These are phyloP conservation scores for Lojkania enalia DNA, from an alignment of 2,329 filamentous ascomycete species.

Conservation along the genomic window DNA sequence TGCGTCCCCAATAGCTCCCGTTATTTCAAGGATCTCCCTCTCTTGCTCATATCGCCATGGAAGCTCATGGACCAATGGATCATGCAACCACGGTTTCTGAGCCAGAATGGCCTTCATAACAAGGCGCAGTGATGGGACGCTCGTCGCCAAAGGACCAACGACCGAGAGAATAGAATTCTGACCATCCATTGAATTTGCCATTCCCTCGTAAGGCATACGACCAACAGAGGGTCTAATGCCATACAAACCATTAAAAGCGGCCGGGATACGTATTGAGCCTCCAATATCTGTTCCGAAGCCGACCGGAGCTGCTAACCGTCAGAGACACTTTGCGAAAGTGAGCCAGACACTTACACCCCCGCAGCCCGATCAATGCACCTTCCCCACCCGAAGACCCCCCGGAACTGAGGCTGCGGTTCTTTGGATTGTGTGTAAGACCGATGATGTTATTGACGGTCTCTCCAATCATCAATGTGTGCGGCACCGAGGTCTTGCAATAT, in stretches of 20 bases:
- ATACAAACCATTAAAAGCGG: conserved; percentile 62
- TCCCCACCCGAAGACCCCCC: conserved; percentile 66
- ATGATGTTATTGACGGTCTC: conserved; percentile 66
- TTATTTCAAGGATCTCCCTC: conserved; percentile 41
- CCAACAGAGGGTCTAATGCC: conserved; percentile 59
- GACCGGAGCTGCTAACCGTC: conserved; percentile 41
- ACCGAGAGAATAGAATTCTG: conserved; percentile 66
- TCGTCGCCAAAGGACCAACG: conserved; percentile 65
- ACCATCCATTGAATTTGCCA: conserved; percentile 65
- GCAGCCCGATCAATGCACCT: conserved; percentile 60
- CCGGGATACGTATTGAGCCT: conserved; percentile 61
- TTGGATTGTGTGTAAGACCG: conserved; percentile 60
- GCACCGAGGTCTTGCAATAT: conserved; percentile 62
- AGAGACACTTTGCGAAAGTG: conserved; percentile 5
- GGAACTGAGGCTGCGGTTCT: conserved; percentile 56
- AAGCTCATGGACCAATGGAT: conserved; percentile 66
- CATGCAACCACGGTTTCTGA: conserved; percentile 66
- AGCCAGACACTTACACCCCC: conserved; percentile 46
- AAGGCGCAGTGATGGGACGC: conserved; percentile 58
- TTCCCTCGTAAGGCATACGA: conserved; percentile 50
- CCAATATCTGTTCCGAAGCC: conserved; percentile 64
- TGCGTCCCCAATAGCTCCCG: conserved; percentile 25
- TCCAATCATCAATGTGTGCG: conserved; percentile 61
- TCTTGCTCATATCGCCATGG: conserved; percentile 61
- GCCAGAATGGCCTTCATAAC: conserved; percentile 60